Evolutionary conservation across 805 yeast species (phyloP), one percentile per base, ranked within the genome.

Genomic region (Wickerhamiella nectarea): DNA sequence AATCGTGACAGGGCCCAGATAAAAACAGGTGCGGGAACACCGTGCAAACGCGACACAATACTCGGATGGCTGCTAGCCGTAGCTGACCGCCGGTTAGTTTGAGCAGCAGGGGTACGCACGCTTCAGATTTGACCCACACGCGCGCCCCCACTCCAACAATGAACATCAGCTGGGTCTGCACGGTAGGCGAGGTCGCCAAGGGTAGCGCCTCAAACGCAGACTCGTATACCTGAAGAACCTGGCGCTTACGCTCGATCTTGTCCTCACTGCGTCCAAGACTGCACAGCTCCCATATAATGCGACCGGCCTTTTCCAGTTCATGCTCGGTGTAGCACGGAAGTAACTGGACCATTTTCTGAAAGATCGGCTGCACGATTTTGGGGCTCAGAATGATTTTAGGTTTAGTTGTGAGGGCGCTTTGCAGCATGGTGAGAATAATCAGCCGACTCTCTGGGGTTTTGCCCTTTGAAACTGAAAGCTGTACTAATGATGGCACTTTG

Each of bases 381-480:
- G 49, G 49, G 29, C 49, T 41, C 21, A 46, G 15, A n/a, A 46
- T 44, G 12, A 40, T 34, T 11, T 41, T 43, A 6, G 49, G 49
- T 17, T 37, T 28, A 8, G 45, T 39, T 10, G 40, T 21, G 6
- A 46, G 37, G 2, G 47, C 49, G 8, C 44, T 34, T 10, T 40
- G 25, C 4, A 46, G 47, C 45, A 46, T 43, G 3, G 36, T 21
- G 21, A 46, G 25, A 11, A 41, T 40, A 3, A 43, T 14, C 6
- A 44, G 45, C 14, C 49, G 36, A 17, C 20, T n/a, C 14, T 20
- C 33, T 3, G 28, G 31, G 8, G n/a, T 6, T 9, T 21, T 19
- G 4, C 17, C 9, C 12, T 15, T 15, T 6, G 36, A 3, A 7
- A 28, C 19, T 9, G 43, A 34, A 5, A 43, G 38, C 2, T 18